Base-by-base conservation (phyloP, 257 asterid species). In the Gentiana dahurica region DNA sequence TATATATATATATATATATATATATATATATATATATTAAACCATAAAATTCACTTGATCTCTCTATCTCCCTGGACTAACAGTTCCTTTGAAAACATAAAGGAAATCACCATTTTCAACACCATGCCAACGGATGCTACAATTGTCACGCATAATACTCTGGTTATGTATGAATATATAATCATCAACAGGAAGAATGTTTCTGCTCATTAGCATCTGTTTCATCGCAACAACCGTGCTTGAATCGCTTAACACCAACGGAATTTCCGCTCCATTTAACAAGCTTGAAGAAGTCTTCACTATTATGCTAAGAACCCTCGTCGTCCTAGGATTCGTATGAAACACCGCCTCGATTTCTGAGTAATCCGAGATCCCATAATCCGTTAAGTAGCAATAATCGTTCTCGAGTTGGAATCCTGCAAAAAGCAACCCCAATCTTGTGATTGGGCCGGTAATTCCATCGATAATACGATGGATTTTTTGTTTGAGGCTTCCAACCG, bases 121-220 rank as follows among this genome's bases (percentile, higher is more conserved):
- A 1, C 96, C 94, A 69, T 84, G 96, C 96, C 93, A 87, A 43
- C 96, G 81, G 0, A 87, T 75, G 66, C 82, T 84, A 60, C 82
- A 80, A 53, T 54, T 74, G 3, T 73, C 89, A 1, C 82, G 59
- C 96, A 85, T 85, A 5, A 87, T 79, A 67, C 95, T 77, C 69
- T 87, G 96, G 49, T 81, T 85, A 32, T 87, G 96, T 52, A 85
- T 78, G 48, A 85, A 79, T 63, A 87, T 82, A 64, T 87, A 87
- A 4, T 82, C 96, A 68, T 87, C 95, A 8, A n/a, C 54, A 2
- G 95, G 93, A 34, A 87, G 62, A 35, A 76, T 56, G 38, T 70
- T 75, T 54, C 73, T 66, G 49, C 50, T 76, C 47, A 82, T 24
- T 55, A 85, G n/a, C 71, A 75, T 24, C 60, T 58, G 65, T 61